Base-by-base conservation (phyloP, 169 alveolate genomes). In the Plasmodium gallinaceum region DNA sequence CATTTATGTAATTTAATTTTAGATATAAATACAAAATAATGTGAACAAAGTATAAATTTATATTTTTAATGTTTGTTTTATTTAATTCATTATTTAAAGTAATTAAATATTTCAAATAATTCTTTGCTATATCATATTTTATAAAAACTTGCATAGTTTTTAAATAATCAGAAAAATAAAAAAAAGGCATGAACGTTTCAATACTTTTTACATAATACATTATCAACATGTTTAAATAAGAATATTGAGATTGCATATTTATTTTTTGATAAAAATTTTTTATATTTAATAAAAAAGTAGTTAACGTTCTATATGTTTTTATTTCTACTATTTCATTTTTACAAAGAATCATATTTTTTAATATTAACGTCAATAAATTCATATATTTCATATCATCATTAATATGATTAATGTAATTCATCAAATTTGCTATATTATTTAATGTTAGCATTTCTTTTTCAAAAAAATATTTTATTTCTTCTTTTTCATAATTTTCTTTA, bases 181-280 rank as follows among this genome's bases (percentile, higher is more conserved):
- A 86, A 46, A 86, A 86, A 9, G 65, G 87, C 18, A 60, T 24
- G 52, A 86, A 69, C 4, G 58, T 69, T 45, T 71, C 70, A 60
- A 86, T 72, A 14, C 12, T 32, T 10, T 71, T 61, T 37, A 86
- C 54, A 71, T 86, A 86, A 86, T 86, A 12, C 32, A 52, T 86
- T 70, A 74, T 58, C 14, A 86, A 43, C 70, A 86, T 61, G 37
- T 39, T 86, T 86, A 86, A 86, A 74, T 86, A 86, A 37, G 88
- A 86, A 58, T 86, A 86, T 60, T 86, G 68, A 9, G 78, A 86
- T 16, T 75, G 52, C 62, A 86, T 70, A 86, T 70, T 70, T 22
- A 86, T 86, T 32, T 57, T 69, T 86, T 70, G 75, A 39, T 86
- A 86, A 12, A 86, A 20, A n/a, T 45, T 70, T 70, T 73, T 86